Percentiles rank a stretch among this genome's conserved stretches.
Evolutionary conservation across 148 eudicot genomes (phyloP).

Genomic region (Cornus controversa): DNA sequence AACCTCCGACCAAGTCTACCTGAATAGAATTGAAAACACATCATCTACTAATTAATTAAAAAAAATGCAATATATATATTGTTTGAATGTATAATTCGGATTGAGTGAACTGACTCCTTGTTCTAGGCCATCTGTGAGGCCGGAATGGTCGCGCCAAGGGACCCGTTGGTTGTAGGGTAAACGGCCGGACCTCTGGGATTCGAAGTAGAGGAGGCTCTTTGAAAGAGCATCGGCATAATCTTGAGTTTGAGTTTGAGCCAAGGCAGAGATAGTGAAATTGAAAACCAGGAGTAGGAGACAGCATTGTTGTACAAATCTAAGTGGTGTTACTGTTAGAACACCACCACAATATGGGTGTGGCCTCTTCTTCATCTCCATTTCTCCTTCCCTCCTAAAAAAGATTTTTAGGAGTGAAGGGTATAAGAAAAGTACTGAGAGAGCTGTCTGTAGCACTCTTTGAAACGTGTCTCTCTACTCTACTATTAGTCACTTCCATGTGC

Average conservation of each 20-base stretch:
- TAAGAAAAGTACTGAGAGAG: not conserved
- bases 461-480: not conserved
- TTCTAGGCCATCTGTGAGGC: constrained; percentile 73
- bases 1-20: constrained; percentile 65
- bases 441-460: not conserved
- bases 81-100: no score
- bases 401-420: constrained; percentile 14
- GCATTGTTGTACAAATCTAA: not conserved
- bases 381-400: constrained; percentile 23
- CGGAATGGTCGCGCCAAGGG: constrained; percentile 72
- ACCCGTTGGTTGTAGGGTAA: constrained; percentile 69
- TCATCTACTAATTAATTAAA: no score
- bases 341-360: not conserved
- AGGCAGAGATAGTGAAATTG: not conserved
- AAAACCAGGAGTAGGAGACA: not conserved
- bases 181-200: constrained; percentile 76
- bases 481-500: not conserved
- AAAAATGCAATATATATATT: no score
- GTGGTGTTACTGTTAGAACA: no score
- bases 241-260: constrained; percentile 19
- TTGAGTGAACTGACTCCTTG: constrained; percentile 64
- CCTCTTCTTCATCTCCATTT: constrained; percentile 11
- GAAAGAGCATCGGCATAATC: constrained; percentile 55
- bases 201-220: constrained; percentile 66
- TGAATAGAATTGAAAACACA: constrained; percentile 16